Evolutionary conservation across 2,329 filamentous ascomycete species (phyloP).

Genomic region (Trichoderma lentiforme): DNA sequence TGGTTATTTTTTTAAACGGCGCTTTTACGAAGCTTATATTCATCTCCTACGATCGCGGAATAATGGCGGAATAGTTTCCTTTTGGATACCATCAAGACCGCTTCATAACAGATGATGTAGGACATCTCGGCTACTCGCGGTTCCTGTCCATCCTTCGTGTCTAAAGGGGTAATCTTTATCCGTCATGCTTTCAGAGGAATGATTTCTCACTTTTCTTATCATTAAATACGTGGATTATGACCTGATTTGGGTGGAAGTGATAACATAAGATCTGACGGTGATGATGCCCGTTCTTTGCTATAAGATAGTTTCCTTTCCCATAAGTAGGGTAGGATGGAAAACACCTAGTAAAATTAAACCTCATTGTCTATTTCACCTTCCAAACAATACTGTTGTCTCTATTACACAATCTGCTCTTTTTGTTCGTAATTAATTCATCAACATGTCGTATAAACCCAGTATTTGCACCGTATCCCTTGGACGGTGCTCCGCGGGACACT

Average conservation of each 20-base stretch:
- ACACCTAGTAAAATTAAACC: background rate
- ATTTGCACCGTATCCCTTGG: slow-evolving; percentile 78
- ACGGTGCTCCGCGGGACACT: slow-evolving; percentile 64
- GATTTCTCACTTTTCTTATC: background rate
- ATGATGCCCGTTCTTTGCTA: background rate
- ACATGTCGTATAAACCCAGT: slow-evolving; percentile 45
- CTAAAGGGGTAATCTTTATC: background rate
- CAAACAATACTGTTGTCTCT: background rate
- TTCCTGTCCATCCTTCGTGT: background rate
- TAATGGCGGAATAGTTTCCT: background rate
- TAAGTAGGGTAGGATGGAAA: background rate
- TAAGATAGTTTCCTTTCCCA: background rate
- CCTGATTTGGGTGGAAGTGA: background rate
- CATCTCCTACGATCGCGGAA: background rate
- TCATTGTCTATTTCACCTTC: background rate
- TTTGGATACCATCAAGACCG: background rate
- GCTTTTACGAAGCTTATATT: background rate
- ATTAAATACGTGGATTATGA: background rate
- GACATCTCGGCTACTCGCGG: background rate
- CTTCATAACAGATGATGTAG: background rate
- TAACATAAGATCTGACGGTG: background rate
- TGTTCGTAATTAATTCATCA: background rate
- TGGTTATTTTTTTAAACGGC: background rate
- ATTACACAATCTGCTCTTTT: background rate
- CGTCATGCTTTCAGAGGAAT: background rate